A percentile compares a stretch with the other conserved stretches of the same genome.
Evolutionary conservation across 2,329 filamentous ascomycete genomes (phyloP).

Genomic region (Nakataea oryzae): DNA sequence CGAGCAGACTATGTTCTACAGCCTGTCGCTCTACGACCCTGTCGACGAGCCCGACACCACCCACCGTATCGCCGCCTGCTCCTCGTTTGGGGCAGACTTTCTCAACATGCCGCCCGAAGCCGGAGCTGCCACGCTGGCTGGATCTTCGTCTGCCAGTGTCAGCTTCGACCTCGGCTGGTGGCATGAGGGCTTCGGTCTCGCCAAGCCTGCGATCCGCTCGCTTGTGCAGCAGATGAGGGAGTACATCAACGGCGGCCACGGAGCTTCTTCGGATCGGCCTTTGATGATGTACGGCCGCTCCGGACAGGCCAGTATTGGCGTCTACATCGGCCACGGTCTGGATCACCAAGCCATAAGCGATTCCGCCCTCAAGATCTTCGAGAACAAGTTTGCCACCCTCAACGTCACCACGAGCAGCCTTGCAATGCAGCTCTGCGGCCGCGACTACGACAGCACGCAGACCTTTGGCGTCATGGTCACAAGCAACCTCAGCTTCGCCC

Average conservation of each 20-base stretch:
- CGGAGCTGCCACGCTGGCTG: not conserved
- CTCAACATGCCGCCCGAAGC: conserved; percentile 3
- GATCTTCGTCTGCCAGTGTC: conserved; percentile 2
- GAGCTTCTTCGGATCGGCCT: conserved; percentile 7
- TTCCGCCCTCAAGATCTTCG: conserved; percentile 17
- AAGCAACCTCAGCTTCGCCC: conserved; percentile 19
- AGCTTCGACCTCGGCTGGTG: conserved; percentile 18
- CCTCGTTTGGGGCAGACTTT: conserved; percentile 11
- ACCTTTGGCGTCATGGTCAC: conserved; percentile 21
- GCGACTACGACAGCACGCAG: conserved; percentile 17
- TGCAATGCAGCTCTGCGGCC: conserved; percentile 24
- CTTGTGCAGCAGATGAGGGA: conserved; percentile 17
- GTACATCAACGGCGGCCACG: conserved; percentile 16
- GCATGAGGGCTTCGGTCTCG: conserved; percentile 11
- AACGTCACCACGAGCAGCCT: conserved; percentile 15
- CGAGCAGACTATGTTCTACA: conserved; percentile 6
- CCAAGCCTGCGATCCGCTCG: conserved; percentile 11
- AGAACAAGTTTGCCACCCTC: conserved; percentile 13
- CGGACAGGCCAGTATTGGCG: conserved; percentile 17
- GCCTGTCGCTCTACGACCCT: conserved; percentile 5
- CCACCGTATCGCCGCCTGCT: conserved; percentile 9
- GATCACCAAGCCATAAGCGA: conserved; percentile 14
- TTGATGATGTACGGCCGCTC: conserved; percentile 19
- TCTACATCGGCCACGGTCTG: conserved; percentile 24
- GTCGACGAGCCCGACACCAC: conserved; percentile 1